Base-by-base conservation (phyloP, 805 yeast genomes). In the Candida khao-thaluensis region DNA sequence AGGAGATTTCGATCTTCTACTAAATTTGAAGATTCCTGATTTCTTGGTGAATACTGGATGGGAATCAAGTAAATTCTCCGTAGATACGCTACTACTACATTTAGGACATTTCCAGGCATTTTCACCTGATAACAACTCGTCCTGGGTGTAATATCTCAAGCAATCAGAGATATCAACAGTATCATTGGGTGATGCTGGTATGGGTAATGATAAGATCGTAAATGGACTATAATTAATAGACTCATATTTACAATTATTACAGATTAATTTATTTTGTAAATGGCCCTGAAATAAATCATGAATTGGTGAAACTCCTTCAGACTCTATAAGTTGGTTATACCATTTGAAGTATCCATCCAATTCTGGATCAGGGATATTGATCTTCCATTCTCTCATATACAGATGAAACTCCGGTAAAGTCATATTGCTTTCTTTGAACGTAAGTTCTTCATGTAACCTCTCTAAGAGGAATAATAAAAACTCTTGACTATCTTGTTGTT, bases 31-130 rank as follows among this genome's bases (percentile, higher is more conserved):
- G 17, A 66, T 53, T 12, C 67, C 72, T 22, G 54, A 48, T 55
- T 51, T 58, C 50, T 63, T 50, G 17, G 59, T 48, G 45, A 69
- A 69, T 8, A 69, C 74, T 3, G 69, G 69, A 42, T 63, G 67
- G 30, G 47, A 50, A 38, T 63, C 66, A 30, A 60, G 50, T 11
- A 40, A 44, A 51, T 51, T 50, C 39, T 38, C 40, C 25, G 18
- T 43, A 2, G 38, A 36, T 41, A 17, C 43, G 15, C 14, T 30
- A 43, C 72, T 62, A 62, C 93, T 62, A 62, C 95, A 85, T 39
- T 78, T 76, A 6, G 93, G 90, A 64, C 95, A 85, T 47, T 81
- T 76, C 95, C 95, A 85, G 1, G 93, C 86, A 60, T 85, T 84
- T 5, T 81, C 90, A 17, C 87, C 83, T n/a, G 70, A 65, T 37